These are phyloP conservation scores for Tolypocladium amazonense DNA, from an alignment of 2,329 filamentous ascomycete species.

Conservation along the genomic window DNA sequence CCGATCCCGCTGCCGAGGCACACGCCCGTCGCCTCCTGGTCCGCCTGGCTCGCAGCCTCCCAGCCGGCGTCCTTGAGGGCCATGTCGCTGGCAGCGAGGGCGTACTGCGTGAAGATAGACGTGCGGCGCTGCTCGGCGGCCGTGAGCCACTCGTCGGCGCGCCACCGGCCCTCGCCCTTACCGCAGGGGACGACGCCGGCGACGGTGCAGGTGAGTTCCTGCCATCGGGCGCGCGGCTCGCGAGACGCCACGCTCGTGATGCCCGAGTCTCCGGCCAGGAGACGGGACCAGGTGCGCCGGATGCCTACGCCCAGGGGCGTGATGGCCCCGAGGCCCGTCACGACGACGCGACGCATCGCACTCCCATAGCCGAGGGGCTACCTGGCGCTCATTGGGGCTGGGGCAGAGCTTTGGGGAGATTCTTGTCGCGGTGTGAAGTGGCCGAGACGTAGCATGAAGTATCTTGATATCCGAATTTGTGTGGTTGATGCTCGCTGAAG, in stretches of 20 bases:
- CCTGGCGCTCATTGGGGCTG: background rate
- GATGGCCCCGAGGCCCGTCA: slow-evolving; percentile 73
- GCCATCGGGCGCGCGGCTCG: slow-evolving; percentile 48
- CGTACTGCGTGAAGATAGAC: slow-evolving; percentile 89
- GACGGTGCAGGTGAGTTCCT: slow-evolving; percentile 69
- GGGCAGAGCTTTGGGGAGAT: background rate
- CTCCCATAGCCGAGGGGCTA: slow-evolving; percentile 8
- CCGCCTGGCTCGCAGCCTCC: slow-evolving; percentile 47
- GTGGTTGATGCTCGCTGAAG: background rate
- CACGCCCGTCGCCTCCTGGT: slow-evolving; percentile 72
- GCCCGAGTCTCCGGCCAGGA: slow-evolving; percentile 71
- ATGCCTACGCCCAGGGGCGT: slow-evolving; percentile 76
- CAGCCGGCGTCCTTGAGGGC: slow-evolving; percentile 76
- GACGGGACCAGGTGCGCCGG: slow-evolving; percentile 66
- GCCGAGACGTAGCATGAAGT: background rate
- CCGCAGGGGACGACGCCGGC: slow-evolving; percentile 66
- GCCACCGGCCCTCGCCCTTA: slow-evolving; percentile 34
- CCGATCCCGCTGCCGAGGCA: slow-evolving; percentile 94
- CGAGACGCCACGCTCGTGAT: slow-evolving; percentile 61
- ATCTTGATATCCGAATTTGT: background rate
- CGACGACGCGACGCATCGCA: slow-evolving; percentile 62
- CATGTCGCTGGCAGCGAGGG: slow-evolving; percentile 76
- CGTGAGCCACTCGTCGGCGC: slow-evolving; percentile 41
- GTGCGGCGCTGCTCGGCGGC: slow-evolving; percentile 58
- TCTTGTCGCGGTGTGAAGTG: background rate